Evolutionary conservation across 148 eudicot species (phyloP).

Genomic region (Vaccinium darrowii): DNA sequence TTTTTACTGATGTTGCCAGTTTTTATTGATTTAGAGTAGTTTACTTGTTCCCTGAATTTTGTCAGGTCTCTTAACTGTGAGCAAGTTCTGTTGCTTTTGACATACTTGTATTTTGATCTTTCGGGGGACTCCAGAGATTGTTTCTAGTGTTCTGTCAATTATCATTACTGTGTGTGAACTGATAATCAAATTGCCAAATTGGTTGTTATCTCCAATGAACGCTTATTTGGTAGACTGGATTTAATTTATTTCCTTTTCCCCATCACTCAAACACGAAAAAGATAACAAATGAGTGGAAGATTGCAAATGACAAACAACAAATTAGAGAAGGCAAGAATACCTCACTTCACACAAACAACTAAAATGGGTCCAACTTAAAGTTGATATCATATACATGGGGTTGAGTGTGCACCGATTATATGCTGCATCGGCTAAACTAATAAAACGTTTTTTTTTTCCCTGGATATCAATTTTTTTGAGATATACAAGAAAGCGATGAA

Average conservation of each 20-base stretch:
- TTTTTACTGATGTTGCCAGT: not conserved
- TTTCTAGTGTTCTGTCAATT: not conserved
- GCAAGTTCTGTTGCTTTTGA: conserved; percentile 1
- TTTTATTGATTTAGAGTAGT: not conserved
- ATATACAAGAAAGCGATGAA: not conserved
- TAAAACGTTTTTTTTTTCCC: not conserved
- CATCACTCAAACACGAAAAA: not conserved
- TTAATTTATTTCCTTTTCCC: not conserved
- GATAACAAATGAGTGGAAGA: not conserved
- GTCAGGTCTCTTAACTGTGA: not conserved
- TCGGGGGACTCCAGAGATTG: not conserved
- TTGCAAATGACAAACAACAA: not conserved
- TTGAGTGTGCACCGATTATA: not conserved
- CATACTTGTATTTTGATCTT: not conserved
- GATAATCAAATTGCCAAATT: not conserved
- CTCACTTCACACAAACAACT: not conserved
- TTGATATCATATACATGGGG: not conserved
- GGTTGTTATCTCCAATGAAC: not conserved
- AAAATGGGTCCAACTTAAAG: not conserved
- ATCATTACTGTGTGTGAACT: not conserved
- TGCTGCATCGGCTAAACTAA: not conserved
- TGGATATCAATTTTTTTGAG: not conserved
- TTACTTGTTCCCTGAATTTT: not conserved
- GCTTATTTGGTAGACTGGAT: not conserved
- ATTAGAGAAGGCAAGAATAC: not conserved